Evolutionary conservation across 192 early-diverging fungal species (phyloP).

Genomic region (Umbelopsis ramanniana): DNA sequence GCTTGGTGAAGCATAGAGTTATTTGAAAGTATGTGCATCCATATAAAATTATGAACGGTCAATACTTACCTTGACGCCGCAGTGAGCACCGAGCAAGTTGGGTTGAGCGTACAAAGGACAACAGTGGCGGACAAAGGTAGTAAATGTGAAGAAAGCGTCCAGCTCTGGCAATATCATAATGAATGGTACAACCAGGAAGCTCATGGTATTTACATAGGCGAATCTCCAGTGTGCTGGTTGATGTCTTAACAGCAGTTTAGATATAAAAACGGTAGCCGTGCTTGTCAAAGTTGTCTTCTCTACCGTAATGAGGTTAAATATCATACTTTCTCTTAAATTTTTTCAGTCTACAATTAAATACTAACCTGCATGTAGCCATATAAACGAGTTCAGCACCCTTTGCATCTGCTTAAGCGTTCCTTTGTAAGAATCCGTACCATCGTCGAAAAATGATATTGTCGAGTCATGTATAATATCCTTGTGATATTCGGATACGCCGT

Average conservation of each 20-base stretch:
- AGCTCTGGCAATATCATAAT: conserved; percentile 91
- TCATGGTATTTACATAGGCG: conserved; percentile 96
- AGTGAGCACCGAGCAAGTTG: conserved; percentile 87
- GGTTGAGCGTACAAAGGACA: conserved; percentile 96
- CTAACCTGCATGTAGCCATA: conserved; percentile 81
- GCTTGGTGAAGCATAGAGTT: conserved; percentile 45
- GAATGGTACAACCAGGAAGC: conserved; percentile 90
- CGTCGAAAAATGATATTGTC: conserved; percentile 82
- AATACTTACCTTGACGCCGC: conserved; percentile 73
- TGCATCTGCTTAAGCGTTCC: conserved; percentile 78
- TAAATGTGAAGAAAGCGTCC: conserved; percentile 87
- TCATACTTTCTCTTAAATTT: background rate
- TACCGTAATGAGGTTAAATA: background rate
- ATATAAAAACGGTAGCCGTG: background rate
- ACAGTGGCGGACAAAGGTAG: conserved; percentile 82
- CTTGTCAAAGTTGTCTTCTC: conserved; percentile 1
- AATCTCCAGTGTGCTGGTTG: conserved; percentile 42
- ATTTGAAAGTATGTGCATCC: conserved; percentile 16
- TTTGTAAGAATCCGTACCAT: conserved; percentile 69
- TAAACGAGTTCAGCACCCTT: conserved; percentile 85
- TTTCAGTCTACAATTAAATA: background rate
- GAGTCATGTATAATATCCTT: conserved; percentile 92
- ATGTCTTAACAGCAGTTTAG: background rate
- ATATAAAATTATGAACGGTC: background rate
- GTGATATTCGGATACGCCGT: conserved; percentile 72